phyloP scores from a whole-genome alignment of 2,329 filamentous ascomycete species.

The Tympanopsis confertula region DNA sequence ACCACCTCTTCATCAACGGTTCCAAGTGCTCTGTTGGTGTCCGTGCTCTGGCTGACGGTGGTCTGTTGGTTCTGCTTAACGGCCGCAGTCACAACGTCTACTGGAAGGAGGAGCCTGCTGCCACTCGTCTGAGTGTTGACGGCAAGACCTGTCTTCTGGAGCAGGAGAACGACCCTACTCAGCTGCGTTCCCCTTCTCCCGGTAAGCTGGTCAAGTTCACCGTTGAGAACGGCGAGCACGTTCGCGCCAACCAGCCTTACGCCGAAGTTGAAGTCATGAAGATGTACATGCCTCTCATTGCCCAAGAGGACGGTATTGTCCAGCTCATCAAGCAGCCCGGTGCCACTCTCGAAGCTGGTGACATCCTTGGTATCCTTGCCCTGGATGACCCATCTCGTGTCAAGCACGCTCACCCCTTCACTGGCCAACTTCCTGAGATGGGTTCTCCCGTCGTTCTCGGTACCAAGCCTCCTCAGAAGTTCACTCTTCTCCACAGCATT shows the following conservation, averaged over 20 bases:
- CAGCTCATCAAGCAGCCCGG: constrained; percentile 99
- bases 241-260: constrained; percentile 83
- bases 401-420: constrained; percentile 90
- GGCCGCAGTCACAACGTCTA: constrained; percentile 96
- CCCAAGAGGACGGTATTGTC: constrained; percentile 88
- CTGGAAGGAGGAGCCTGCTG: constrained; percentile 98
- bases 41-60: constrained; percentile 83
- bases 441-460: constrained; percentile 80
- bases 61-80: constrained; percentile 77
- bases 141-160: constrained; percentile 96
- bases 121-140: constrained; percentile 89
- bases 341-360: constrained; percentile 91
- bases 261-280: constrained; percentile 99
- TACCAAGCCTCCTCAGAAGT: constrained; percentile 82
- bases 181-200: constrained; percentile 85
- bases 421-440: constrained; percentile 77
- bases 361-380: constrained; percentile 93
- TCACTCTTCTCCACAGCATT: constrained; percentile 64
- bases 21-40: constrained; percentile 92
- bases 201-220: constrained; percentile 98
- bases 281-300: constrained; percentile 99
- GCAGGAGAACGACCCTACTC: constrained; percentile 97
- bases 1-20: constrained; percentile 97
- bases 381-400: constrained; percentile 91
- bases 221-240: constrained; percentile 87